phyloP scores from a whole-genome alignment of 805 yeast species.

The Candida takata region DNA sequence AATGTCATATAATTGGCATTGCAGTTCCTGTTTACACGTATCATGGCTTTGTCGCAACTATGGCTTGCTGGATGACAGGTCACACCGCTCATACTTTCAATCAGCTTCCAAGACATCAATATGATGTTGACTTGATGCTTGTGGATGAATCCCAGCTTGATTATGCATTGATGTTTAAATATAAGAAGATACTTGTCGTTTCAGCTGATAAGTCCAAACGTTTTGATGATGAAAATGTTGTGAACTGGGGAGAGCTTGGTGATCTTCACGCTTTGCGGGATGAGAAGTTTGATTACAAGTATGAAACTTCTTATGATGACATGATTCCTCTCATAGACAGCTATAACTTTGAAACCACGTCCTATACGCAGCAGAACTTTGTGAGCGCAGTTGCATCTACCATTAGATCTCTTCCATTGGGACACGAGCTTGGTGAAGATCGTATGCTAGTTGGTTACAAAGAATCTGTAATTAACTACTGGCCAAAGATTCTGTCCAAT shows the following conservation, averaged over 20 bases:
- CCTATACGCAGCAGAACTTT: conserved; percentile 45
- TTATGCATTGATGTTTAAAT: conserved; percentile 23
- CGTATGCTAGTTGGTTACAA: conserved; percentile 25
- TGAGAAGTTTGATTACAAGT: conserved; percentile 20
- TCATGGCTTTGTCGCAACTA: conserved; percentile 31
- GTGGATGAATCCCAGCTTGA: conserved; percentile 22
- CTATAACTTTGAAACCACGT: conserved; percentile 22
- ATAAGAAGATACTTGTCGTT: conserved; percentile 28
- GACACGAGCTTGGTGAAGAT: conserved; percentile 30
- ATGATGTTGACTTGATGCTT: conserved; percentile 26
- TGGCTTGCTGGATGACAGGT: conserved; percentile 39
- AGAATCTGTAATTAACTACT: conserved; percentile 31
- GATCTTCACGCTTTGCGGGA: conserved; percentile 6
- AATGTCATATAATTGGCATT: conserved; percentile 23
- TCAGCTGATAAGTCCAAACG: conserved; percentile 10
- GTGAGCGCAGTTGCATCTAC: conserved; percentile 49
- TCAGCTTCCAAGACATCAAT: conserved; percentile 23
- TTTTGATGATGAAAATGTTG: conserved; percentile 8
- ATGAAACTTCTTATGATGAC: conserved; percentile 25
- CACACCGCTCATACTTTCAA: conserved; percentile 35
- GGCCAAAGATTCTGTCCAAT: conserved; percentile 33
- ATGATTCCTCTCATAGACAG: conserved; percentile 29
- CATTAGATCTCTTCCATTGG: conserved; percentile 29
- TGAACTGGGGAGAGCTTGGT: conserved; percentile 23
- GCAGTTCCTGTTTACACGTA: conserved; percentile 23